Percentiles rank a stretch among this genome's conserved stretches.
Conservation (phyloP, 2,329 filamentous ascomycete species). For the Claviceps sp. region DNA sequence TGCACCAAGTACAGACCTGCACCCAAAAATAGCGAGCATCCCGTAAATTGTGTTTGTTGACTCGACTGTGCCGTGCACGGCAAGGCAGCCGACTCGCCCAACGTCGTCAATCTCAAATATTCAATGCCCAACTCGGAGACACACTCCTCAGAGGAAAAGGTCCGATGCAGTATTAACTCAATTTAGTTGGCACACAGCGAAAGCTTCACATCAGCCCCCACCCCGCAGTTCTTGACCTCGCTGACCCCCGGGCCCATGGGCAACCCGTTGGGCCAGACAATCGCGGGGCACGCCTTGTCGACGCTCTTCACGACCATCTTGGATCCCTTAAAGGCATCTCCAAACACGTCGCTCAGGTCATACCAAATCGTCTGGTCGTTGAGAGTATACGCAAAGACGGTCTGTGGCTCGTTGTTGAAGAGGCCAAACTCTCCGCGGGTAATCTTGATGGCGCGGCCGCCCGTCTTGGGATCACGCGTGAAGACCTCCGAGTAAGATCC, state of each 20-base stretch:
- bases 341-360: constrained; percentile 26
- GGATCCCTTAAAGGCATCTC: constrained; percentile 22
- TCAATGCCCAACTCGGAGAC: background rate
- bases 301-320: constrained; percentile 19
- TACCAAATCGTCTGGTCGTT: constrained; percentile 23
- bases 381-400: constrained; percentile 26
- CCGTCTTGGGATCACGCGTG: constrained; percentile 20
- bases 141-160: no score
- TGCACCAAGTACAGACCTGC: no score
- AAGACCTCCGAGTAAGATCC: constrained; percentile 21
- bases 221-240: constrained; percentile 24
- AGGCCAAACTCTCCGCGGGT: constrained; percentile 21
- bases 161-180: no score
- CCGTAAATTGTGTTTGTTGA: no score
- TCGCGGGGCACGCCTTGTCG: constrained; percentile 18
- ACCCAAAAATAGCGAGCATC: no score
- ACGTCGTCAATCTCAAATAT: background rate
- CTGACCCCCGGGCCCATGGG: constrained; percentile 18
- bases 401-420: constrained; percentile 26
- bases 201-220: constrained; percentile 19
- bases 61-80: no score
- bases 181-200: constrained; percentile 17
- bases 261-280: constrained; percentile 22
- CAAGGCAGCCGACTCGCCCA: no score
- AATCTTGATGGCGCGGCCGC: constrained; percentile 26